Conservation (phyloP, 2,329 filamentous ascomycete genomes). For the Cladophialophora psammophila region DNA sequence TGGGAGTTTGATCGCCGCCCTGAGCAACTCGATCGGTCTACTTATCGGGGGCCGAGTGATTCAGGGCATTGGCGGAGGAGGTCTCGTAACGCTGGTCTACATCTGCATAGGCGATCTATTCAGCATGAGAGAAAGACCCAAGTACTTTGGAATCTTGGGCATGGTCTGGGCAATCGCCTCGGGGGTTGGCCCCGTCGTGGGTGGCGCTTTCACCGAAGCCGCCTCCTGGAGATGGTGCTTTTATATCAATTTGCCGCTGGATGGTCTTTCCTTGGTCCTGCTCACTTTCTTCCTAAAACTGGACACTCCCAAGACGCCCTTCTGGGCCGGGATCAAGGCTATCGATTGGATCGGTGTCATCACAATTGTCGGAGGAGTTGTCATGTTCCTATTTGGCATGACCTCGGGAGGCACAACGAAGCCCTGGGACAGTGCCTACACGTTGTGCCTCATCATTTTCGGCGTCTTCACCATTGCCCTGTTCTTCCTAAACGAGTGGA, state of each 20-base stretch:
- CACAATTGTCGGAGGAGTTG: constrained; percentile 67
- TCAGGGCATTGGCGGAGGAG: constrained; percentile 70
- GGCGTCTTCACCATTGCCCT: constrained; percentile 52
- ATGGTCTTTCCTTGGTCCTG: constrained; percentile 65
- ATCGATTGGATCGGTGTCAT: constrained; percentile 71
- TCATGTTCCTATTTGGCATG: constrained; percentile 75
- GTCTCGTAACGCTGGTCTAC: constrained; percentile 68
- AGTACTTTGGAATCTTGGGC: constrained; percentile 69
- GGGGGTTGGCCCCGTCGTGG: constrained; percentile 60
- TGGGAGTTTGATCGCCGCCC: constrained; percentile 66
- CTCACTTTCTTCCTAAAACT: constrained; percentile 67
- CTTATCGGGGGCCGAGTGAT: constrained; percentile 67
- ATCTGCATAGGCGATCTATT: constrained; percentile 71
- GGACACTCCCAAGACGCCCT: constrained; percentile 66
- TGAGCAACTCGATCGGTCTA: constrained; percentile 67
- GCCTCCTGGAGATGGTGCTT: constrained; percentile 54
- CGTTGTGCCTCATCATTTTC: constrained; percentile 59
- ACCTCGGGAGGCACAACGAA: constrained; percentile 71
- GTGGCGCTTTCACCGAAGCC: constrained; percentile 52
- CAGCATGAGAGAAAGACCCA: constrained; percentile 64
- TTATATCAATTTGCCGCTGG: constrained; percentile 68
- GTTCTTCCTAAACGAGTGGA: constrained; percentile 67
- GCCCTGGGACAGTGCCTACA: constrained; percentile 59
- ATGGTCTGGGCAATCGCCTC: constrained; percentile 68
- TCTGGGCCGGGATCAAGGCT: constrained; percentile 64